Conservation (phyloP, 2,329 filamentous ascomycete species). For the Penicillium italicum region DNA sequence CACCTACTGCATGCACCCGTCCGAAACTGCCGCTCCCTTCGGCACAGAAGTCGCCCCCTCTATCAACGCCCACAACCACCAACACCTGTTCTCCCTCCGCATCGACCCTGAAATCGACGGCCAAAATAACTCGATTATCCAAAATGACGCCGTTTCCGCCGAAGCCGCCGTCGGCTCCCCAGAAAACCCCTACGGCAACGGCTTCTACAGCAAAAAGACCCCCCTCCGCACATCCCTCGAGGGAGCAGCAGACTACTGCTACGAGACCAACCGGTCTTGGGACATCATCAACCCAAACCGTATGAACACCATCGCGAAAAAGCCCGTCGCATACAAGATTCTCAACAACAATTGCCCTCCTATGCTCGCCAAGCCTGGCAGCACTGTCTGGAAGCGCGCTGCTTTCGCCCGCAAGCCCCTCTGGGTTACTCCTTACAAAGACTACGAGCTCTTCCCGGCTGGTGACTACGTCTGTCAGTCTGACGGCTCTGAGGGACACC, state of each 20-base stretch:
- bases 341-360: conserved; percentile 29
- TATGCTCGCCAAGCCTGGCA: conserved; percentile 50
- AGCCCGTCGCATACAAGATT: conserved; percentile 29
- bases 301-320: conserved; percentile 23
- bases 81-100: conserved; percentile 86
- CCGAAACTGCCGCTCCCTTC: conserved; percentile 77
- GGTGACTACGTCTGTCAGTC: conserved; percentile 62
- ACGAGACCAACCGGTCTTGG: conserved; percentile 44
- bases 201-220: conserved; percentile 55
- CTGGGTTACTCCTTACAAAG: conserved; percentile 56
- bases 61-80: conserved; percentile 90
- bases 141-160: conserved; percentile 22
- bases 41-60: conserved; percentile 84
- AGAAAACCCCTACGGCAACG: conserved; percentile 64
- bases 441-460: conserved; percentile 58
- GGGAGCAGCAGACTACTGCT: conserved; percentile 51
- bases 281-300: conserved; percentile 29
- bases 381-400: conserved; percentile 55
- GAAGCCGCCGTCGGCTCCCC: conserved; percentile 61
- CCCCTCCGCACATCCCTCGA: conserved; percentile 42
- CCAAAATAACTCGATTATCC: conserved; percentile 71
- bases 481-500: conserved; percentile 35
- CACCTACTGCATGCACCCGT: conserved; percentile 74
- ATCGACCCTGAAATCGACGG: conserved; percentile 84
- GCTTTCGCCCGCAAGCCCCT: conserved; percentile 58